Base-by-base conservation (phyloP, 2,329 filamentous ascomycete genomes). In the Septoria linicola region DNA sequence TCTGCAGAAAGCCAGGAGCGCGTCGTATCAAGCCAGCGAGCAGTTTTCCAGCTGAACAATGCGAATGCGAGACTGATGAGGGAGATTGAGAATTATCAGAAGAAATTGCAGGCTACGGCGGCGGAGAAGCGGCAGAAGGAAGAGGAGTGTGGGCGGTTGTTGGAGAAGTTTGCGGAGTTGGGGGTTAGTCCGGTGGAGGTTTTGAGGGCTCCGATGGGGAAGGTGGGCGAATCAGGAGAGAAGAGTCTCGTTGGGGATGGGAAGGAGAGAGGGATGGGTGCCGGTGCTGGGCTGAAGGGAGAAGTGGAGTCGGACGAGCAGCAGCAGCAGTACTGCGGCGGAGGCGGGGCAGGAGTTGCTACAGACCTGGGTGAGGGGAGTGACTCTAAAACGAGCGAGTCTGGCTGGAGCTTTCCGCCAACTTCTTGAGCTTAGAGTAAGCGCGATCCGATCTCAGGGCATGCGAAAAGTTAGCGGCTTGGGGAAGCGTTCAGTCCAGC, bases 1-100 rank as follows among this genome's bases (percentile, higher is more conserved):
- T 41, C 35, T n/a, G 43, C 54, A 7, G 25, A 54, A n/a, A 39
- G 34, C 19, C 45, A 45, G 8, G 6, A 35, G 3, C 32, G 43
- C 1, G 42, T 53, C 11, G 45, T 49, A n/a, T 8, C 8, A 13
- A 27, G 3, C 10, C 51, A 49, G 35, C 44, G 41, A 3, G 2
- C n/a, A 1, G 19, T 11, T 3, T 32, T 31, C 16, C 13, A 14
- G 13, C 21, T 53, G 11, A 40, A 16, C 7, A 41, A 40, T 34
- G 19, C 21, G 14, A 40, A 43, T 11, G 27, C 40, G 8, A 25
- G 25, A 5, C n/a, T 39, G 6, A 7, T 25, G 20, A 43, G 31
- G 3, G 3, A 27, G 2, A 40, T 39, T 10, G 14, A 8, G 5
- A 10, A 48, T 14, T 16, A 19, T 5, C 36, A 42, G 30, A 49